These are phyloP conservation scores for Acarospora socialis DNA, from an alignment of 2,329 filamentous ascomycete species.

Conservation along the genomic window DNA sequence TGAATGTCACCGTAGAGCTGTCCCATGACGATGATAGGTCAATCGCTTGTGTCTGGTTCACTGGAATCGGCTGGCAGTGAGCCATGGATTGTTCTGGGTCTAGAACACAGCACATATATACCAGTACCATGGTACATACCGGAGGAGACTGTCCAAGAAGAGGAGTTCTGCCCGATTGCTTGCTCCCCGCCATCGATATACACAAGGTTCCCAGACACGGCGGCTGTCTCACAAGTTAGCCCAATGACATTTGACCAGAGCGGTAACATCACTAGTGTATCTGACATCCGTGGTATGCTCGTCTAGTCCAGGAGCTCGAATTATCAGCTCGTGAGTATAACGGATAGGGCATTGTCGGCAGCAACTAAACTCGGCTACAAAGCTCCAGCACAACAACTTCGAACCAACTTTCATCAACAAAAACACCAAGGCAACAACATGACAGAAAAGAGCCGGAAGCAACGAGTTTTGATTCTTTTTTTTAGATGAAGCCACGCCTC, in stretches of 20 bases:
- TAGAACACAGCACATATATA: neutral
- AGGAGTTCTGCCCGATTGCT: neutral
- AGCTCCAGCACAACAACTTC: too few relatives aligned
- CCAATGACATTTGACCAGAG: neutral
- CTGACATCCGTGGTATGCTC: constrained; percentile 9
- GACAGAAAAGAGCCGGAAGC: too few relatives aligned
- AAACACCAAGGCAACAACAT: too few relatives aligned
- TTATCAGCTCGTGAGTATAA: too few relatives aligned
- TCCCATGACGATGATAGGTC: constrained; percentile 23
- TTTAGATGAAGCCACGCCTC: too few relatives aligned
- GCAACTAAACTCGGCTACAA: too few relatives aligned
- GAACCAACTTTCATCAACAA: too few relatives aligned
- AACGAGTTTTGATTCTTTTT: too few relatives aligned
- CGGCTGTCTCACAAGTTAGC: constrained; percentile 3
- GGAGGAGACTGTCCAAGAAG: neutral
- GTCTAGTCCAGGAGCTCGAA: constrained; percentile 4
- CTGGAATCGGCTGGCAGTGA: constrained; percentile 11
- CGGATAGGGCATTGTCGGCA: too few relatives aligned
- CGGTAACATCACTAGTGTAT: neutral
- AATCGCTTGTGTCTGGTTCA: constrained; percentile 24
- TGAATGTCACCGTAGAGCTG: constrained; percentile 21
- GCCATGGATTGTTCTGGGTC: constrained; percentile 2
- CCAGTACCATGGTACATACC: constrained; percentile 13
- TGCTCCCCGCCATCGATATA: constrained; percentile 27
- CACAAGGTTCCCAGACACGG: constrained; percentile 23